These are phyloP conservation scores for Obelidium mucronatum DNA, from an alignment of 192 early-diverging fungal genomes.

Conservation along the genomic window DNA sequence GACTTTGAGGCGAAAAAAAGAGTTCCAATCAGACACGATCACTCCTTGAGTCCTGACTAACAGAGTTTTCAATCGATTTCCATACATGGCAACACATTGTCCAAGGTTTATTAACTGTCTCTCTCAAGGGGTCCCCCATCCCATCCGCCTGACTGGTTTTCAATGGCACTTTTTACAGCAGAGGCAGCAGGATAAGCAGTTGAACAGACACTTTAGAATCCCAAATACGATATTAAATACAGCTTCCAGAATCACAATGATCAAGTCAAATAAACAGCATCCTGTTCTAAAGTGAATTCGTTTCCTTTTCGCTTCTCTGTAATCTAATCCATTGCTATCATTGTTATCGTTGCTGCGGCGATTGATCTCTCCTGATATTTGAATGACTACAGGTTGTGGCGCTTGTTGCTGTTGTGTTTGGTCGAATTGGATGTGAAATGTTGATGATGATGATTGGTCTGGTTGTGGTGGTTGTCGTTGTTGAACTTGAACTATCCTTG, in stretches of 20 bases:
- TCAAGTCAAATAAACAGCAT: not conserved
- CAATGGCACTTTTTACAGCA: too few relatives aligned
- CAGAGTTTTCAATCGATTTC: too few relatives aligned
- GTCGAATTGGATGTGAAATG: not conserved
- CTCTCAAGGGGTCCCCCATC: too few relatives aligned
- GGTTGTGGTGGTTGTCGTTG: too few relatives aligned
- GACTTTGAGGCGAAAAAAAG: too few relatives aligned
- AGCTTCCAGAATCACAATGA: not conserved
- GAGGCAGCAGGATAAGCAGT: too few relatives aligned
- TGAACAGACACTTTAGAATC: not conserved
- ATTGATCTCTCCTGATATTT: too few relatives aligned
- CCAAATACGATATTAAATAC: not conserved
- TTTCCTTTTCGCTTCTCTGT: not conserved
- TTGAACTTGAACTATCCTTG: not conserved
- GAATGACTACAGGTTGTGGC: not conserved
- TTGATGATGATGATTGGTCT: not conserved
- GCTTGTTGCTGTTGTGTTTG: not conserved
- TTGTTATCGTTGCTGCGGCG: not conserved
- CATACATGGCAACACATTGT: too few relatives aligned
- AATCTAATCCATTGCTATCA: not conserved
- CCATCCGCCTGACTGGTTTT: too few relatives aligned
- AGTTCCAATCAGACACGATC: too few relatives aligned
- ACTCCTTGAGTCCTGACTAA: too few relatives aligned
- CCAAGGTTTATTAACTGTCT: too few relatives aligned
- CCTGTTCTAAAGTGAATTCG: not conserved